Evolutionary conservation across 2,329 filamentous ascomycete genomes (phyloP), one percentile per base, ranked within the genome.

Genomic region (Emergomyces pasteurianus): DNA sequence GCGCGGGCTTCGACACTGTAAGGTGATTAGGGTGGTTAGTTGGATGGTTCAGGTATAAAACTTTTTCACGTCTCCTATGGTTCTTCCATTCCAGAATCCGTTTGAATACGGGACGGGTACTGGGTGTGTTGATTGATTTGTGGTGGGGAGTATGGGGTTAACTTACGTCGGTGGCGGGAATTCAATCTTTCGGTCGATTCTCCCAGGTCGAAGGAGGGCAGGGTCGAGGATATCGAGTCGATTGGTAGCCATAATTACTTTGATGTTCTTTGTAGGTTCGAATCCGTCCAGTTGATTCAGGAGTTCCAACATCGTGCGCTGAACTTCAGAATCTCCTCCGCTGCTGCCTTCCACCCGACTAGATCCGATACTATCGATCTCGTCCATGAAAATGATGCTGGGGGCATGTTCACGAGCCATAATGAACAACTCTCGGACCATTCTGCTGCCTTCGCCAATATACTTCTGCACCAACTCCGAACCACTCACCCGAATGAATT

Each of bases 341-440:
- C 90, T 95, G 62, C 89, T 95, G 31, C 92, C 92, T 74, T 99
- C 94, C 59, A 99, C 92, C 77, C 94, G 89, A 63, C 91, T 96
- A 40, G 92, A 96, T 65, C 94, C 94, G 76, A 99, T 99, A 68
- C 90, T 95, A 80, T 99, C 94, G 76, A 99, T 97, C 77, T 99
- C 94, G 75, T 99, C 94, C 94, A 99, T 99, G 81, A 99, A 99
- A 77, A 99, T 99, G 78, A 99, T 99, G 67, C 90, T 95, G 26
- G 94, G 94, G 0, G 94, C 94, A 70, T 99, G 94, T 74, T 99
- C 94, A 77, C 94, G 85, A 34, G 94, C 94, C 94, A 99, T 99
- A 73, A 99, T 89, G 82, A 99, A 99, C 58, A 99, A 83, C 78
- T 99, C 94, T 72, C 94, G 90, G 65, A 99, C 94, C 94, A 99